These are phyloP conservation scores for Cercophora sp. DNA, from an alignment of 495 filamentous ascomycete genomes.

Conservation along the genomic window DNA sequence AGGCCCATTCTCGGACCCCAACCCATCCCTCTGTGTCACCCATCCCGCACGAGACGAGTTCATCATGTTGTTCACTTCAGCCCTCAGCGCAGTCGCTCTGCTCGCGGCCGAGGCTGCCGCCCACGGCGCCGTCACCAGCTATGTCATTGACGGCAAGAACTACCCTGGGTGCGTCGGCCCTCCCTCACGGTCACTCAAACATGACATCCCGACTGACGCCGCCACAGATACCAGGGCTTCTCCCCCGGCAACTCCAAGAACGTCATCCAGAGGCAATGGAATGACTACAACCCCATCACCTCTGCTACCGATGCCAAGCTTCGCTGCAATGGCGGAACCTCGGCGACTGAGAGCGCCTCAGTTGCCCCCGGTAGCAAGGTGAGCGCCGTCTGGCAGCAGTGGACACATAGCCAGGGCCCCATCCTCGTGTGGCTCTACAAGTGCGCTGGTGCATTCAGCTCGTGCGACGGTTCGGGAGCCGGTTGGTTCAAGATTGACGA, in stretches of 20 bases:
- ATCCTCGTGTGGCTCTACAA: conserved; percentile 54
- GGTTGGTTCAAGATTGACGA: conserved; percentile 62
- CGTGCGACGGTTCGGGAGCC: conserved; percentile 42
- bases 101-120: conserved; percentile 39
- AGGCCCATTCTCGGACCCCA: neutral
- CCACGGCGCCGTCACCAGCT: conserved; percentile 56
- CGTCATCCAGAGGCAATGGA: conserved; percentile 55
- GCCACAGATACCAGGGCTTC: conserved; percentile 45
- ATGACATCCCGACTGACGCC: neutral
- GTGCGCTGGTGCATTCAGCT: conserved; percentile 44
- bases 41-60: neutral
- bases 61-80: conserved; percentile 24
- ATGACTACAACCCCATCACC: conserved; percentile 51
- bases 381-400: conserved; percentile 50
- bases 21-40: neutral
- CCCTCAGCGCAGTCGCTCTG: conserved; percentile 20
- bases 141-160: conserved; percentile 48
- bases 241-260: conserved; percentile 40
- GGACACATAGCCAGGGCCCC: conserved; percentile 56
- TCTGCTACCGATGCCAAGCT: conserved; percentile 37
- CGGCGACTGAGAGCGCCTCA: conserved; percentile 39
- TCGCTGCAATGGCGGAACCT: conserved; percentile 55
- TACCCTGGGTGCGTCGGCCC: conserved; percentile 41
- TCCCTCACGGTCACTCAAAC: neutral
- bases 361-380: conserved; percentile 45